Base-by-base conservation (phyloP, 768 basidiomycete genomes). In the Mrakia blollopis region DNA sequence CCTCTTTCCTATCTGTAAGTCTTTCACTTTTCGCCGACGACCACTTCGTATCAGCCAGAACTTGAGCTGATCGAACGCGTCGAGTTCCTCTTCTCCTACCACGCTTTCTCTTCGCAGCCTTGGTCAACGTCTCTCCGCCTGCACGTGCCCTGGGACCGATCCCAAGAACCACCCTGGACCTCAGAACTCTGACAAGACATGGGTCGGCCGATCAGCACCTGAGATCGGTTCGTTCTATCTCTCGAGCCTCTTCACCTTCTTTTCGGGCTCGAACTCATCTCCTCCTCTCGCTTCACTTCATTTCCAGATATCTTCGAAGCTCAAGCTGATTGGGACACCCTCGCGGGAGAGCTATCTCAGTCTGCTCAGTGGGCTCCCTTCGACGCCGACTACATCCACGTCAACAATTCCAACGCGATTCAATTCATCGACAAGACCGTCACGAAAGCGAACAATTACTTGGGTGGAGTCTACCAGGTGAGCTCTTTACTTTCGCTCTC, bases 281-380 rank as follows among this genome's bases (percentile, higher is more conserved):
- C 57, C 7, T 57, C 25, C 25, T 57, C 23, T 7, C 21, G 1
- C 25, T 57, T n/a, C 25, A 3, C 11, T 25, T 11, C 57, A 3
- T 25, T 5, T 61, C 93, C 97, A 80, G 95, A 98, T 83, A 86
- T 98, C 77, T 81, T 96, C 78, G 95, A 98, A 85, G 89, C 92
- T 0, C 91, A 94, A 82, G 63, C 57, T 5, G 57, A 57, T 11
- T 57, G 57, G 57, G 57, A 57, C 28, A 72, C 70, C 7, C 70
- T 72, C 30, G 16, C 23, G 21, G 70, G 70, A 25, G 47, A 72
- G 16, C 30, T 72, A 0, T 72, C 70, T 3, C 70, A 72, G 30
- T 72, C 70, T 2, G 70, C 70, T 11, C 70, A 72, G 30, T 72
- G 70, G 70, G 70, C 70, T 35, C 70, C 70, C 2, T 72, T 72